Conservation (phyloP, 2,329 filamentous ascomycete species). For the Microdochium trichocladiopsis region DNA sequence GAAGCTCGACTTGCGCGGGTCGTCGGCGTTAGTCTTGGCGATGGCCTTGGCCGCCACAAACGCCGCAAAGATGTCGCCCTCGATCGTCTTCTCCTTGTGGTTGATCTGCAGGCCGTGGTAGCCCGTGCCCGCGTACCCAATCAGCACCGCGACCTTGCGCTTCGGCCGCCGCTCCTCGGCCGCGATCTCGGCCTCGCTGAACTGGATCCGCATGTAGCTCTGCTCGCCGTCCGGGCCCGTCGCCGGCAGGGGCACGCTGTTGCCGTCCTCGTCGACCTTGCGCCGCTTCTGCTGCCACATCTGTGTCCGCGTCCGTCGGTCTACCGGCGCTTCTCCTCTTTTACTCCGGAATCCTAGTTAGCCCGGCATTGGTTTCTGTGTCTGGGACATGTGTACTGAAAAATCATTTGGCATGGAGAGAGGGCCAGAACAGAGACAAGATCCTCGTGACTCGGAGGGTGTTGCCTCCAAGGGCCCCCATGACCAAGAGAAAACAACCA, state of each 20-base stretch:
- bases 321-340: conserved; percentile 38
- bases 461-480: too few relatives aligned
- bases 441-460: too few relatives aligned
- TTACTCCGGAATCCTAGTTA: conserved; percentile 33
- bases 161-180: conserved; percentile 84
- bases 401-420: too few relatives aligned
- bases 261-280: conserved; percentile 32
- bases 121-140: conserved; percentile 92
- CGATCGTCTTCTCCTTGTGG: conserved; percentile 80
- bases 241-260: conserved; percentile 3
- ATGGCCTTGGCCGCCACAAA: conserved; percentile 90
- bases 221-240: conserved; percentile 24
- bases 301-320: conserved; percentile 43
- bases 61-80: conserved; percentile 88
- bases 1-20: conserved; percentile 92
- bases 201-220: conserved; percentile 50
- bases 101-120: conserved; percentile 97
- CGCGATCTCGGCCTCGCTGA: conserved; percentile 74
- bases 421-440: too few relatives aligned
- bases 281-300: conserved; percentile 47
- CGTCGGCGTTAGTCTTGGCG: conserved; percentile 92
- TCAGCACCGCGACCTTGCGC: conserved; percentile 90
- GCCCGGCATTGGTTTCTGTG: conserved; percentile 15
- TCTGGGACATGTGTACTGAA: conserved; percentile 1
- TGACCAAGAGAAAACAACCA: too few relatives aligned